Base-by-base conservation (phyloP, 306 rosid genomes). In the Betula pendula region DNA sequence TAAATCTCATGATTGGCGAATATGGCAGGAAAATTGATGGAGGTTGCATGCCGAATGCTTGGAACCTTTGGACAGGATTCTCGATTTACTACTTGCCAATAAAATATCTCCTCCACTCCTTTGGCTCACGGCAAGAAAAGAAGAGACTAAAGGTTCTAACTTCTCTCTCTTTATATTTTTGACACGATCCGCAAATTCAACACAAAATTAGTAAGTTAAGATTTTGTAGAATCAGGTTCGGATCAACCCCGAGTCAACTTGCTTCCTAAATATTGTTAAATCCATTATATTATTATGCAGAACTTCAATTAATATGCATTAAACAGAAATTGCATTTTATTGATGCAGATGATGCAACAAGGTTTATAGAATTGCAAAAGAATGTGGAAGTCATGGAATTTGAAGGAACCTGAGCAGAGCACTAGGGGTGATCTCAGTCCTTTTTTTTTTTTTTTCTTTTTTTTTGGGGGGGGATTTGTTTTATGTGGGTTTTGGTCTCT, bases 11-110 rank as follows among this genome's bases (percentile, higher is more conserved):
- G 68, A 71, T 69, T 60, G 52, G 27, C 56, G 49, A 77, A 79
- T 76, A 79, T 88, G 70, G 72, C 92, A 93, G 98, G 97, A 52
- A 93, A 91, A 81, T 87, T 93, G 85, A 75, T 93, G 77, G 98
- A 91, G 87, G 89, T 92, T 59, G 74, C 91, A 1, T 93, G 97
- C 84, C 80, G 90, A 82, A 89, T 93, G 93, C 89, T 93, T 44
- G 91, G 93, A 70, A 82, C 87, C 70, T 38, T 93, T 75, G 92
- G 90, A 82, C 97, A 89, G 81, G 88, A 88, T 73, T 84, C 91
- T 59, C 87, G 81, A 74, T 89, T 91, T 88, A 65, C 87, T 81
- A 78, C 96, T 74, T 93, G 98, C 86, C 90, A 91, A 62, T 93
- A 80, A 93, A 75, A 58, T 44, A 68, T 56, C 75, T 24, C 67